These are phyloP conservation scores for Blakeslea trispora DNA, from an alignment of 371 early-diverging fungal species.

Conservation along the genomic window DNA sequence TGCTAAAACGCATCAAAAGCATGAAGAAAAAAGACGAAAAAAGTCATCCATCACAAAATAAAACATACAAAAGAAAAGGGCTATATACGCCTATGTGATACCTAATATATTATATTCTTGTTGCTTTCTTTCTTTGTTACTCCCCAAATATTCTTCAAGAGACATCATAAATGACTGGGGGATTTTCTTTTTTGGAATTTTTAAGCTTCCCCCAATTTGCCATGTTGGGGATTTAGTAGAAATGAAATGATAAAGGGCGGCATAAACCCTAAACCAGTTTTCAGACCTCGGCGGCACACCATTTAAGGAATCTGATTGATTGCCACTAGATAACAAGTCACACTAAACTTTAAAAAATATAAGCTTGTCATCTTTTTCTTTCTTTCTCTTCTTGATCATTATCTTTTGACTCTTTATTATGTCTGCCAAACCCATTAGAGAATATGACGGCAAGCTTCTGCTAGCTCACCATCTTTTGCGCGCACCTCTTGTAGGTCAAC, in stretches of 20 bases:
- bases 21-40: constrained; percentile 20
- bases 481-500: constrained; percentile 60
- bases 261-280: constrained; percentile 29
- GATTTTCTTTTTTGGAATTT: no score
- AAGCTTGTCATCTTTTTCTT: constrained; percentile 10
- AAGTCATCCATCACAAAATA: constrained; percentile 25
- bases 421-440: constrained; percentile 97
- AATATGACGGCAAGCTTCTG: constrained; percentile 96
- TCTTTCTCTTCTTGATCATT: background rate
- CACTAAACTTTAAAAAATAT: constrained; percentile 8
- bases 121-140: background rate
- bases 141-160: background rate
- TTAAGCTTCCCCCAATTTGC: constrained; percentile 13
- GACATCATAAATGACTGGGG: constrained; percentile 7
- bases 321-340: constrained; percentile 8
- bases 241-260: constrained; percentile 1
- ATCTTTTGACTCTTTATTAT: constrained; percentile 40
- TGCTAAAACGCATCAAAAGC: constrained; percentile 58
- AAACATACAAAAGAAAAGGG: constrained; percentile 47
- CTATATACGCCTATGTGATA: no score
- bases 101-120: no score
- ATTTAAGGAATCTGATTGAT: constrained; percentile 18
- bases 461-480: constrained; percentile 86
- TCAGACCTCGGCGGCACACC: constrained; percentile 30
- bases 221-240: constrained; percentile 8